Base-by-base conservation (phyloP, 345 rosid species). In the Bruguiera sexangula region DNA sequence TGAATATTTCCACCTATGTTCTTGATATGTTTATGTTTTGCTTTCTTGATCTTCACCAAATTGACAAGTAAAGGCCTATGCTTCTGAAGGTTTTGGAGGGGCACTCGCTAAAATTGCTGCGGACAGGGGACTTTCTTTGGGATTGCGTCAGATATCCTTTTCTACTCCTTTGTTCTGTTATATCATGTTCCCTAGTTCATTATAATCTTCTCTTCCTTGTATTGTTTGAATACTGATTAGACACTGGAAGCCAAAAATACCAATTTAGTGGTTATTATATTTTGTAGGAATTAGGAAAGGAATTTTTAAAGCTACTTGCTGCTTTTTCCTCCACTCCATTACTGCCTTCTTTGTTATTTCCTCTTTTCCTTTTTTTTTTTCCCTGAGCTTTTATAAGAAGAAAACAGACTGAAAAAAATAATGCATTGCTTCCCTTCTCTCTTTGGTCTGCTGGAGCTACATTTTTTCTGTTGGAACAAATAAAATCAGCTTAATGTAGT, bases 81-180 rank as follows among this genome's bases (percentile, higher is more conserved):
- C 13, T 26, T 69, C 63, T 81, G 64, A 75, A 94, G 98, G 97
- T 67, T 91, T 94, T 83, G 97, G 97, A 62, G 78, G 69, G 52
- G 97, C 90, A 72, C 84, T 94, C 36, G 81, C 95, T 48, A 88
- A 83, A 75, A 87, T 94, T 76, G 86, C 94, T 68, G 90, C 92
- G 36, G 87, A 87, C 81, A 84, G 82, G 82, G 90, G 87, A 63
- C 82, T 91, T 63, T 81, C 92, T 1, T 70, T 83, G 51, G 97
- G 96, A 71, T 71, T 94, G 82, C 90, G 97, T 26, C 98, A 94
- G 84, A 91, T 94, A 94, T 91, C 97, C 97, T 91, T 82, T 74
- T 43, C 48, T 19, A 36, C n/a, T 60, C 18, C n/a, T 52, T 30
- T 9, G 26, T 15, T 54, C 18, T 29, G 34, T 59, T 66, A 18